Base-by-base conservation (phyloP, 1,284 basidiomycete species). In the Coniferiporia sulphurascens region DNA sequence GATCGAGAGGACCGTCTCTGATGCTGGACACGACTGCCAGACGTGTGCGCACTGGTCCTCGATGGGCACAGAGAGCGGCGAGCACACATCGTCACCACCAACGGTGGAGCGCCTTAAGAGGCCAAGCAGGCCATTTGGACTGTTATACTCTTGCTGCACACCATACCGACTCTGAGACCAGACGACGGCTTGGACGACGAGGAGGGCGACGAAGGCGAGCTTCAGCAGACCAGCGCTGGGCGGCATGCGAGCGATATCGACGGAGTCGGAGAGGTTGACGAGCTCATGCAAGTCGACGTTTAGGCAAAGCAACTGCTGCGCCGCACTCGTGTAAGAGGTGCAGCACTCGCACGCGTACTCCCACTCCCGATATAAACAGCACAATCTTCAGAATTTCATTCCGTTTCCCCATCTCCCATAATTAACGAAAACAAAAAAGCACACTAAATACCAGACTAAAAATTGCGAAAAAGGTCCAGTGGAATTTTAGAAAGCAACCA, bases 41-140 rank as follows among this genome's bases (percentile, higher is more conserved):
- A 86, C 86, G 71, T 89, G 83, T 21, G 71, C 58, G 67, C 89
- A 92, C 72, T 92, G 89, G 15, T 80, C 71, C n/a, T 72, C 68
- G 5, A 73, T 54, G 0, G 83, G 80, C 38, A 84, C 72, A 12
- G 76, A 71, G 52, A 85, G 74, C 1, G 89, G 89, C 52, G 70
- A 74, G 69, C 88, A 90, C 85, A 89, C 58, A 43, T 54, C 52
- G 45, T 32, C 43, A n/a, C 13, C n/a, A 34, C 13, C n/a, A 34
- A 50, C 52, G 43, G 32, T 44, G 15, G 13, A 50, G 22, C 45
- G 49, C 17, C 36, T 60, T 53, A 54, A 27, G 17, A 59, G 41
- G 49, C 60, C 60, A 13, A 19, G 44, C 44, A 45, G 52, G 45
- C 34, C 56, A n/a, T 46, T 22, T 44, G 60, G 19, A 15, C n/a